Conservation (phyloP, 2,329 filamentous ascomycete genomes). For the Aspergillus uvarum region DNA sequence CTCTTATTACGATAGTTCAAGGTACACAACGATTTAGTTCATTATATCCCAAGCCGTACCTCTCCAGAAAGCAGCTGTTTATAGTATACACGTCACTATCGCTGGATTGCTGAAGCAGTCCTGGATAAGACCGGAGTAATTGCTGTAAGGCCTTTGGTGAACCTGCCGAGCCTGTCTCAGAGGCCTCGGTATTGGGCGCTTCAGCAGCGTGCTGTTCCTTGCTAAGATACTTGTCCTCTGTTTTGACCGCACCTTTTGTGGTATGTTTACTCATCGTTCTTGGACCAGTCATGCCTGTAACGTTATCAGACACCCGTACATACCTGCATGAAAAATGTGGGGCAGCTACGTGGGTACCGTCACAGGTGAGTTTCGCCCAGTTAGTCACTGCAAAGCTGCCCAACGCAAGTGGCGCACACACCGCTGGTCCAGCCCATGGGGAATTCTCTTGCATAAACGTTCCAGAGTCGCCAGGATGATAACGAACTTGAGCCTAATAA, state of each 20-base stretch:
- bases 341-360: neutral
- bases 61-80: neutral
- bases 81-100: neutral
- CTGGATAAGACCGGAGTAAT: conserved; percentile 1
- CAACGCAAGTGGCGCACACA: neutral
- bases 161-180: neutral
- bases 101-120: neutral
- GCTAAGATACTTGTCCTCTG: conserved; percentile 1
- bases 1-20: neutral
- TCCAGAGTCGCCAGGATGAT: neutral
- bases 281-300: conserved; percentile 1
- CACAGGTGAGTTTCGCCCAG: neutral
- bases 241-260: neutral
- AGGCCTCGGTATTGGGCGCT: neutral
- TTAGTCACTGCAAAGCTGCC: conserved; percentile 1
- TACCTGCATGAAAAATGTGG: neutral
- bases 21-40: neutral
- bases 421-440: neutral
- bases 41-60: neutral
- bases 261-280: neutral
- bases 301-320: neutral
- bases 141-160: conserved; percentile 1
- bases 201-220: conserved; percentile 1
- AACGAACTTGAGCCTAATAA: neutral
- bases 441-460: neutral